Evolutionary conservation across 495 filamentous ascomycete genomes (phyloP).

Genomic region (Aspergillus incahuasiensis): DNA sequence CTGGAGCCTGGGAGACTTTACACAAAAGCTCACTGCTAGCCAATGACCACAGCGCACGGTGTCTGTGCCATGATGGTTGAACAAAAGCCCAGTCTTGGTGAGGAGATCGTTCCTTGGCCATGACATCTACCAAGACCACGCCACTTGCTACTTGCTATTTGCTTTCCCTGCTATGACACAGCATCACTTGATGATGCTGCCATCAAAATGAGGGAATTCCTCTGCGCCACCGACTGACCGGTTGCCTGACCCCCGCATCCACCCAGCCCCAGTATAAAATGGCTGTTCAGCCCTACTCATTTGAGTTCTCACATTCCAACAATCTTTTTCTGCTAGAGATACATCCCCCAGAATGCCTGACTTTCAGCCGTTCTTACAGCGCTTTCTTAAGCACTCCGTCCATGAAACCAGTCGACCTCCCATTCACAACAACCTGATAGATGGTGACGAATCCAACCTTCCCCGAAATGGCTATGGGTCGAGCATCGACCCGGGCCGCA

Average conservation of each 20-base stretch:
- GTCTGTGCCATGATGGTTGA: background rate
- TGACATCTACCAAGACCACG: background rate
- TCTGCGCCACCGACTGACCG: background rate
- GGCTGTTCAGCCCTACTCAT: background rate
- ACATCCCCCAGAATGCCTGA: background rate
- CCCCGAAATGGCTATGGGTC: background rate
- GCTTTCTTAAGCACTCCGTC: background rate
- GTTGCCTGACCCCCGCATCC: background rate
- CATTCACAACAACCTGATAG: background rate
- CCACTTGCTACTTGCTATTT: background rate
- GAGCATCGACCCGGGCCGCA: background rate
- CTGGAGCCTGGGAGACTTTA: background rate
- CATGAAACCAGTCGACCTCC: background rate
- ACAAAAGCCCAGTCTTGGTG: background rate
- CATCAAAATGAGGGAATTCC: background rate
- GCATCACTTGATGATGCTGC: background rate
- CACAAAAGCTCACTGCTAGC: background rate
- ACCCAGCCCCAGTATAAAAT: background rate
- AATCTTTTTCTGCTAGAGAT: too few relatives aligned
- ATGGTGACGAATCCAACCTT: background rate
- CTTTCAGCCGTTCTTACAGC: background rate
- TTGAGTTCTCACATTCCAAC: too few relatives aligned
- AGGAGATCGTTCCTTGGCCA: background rate
- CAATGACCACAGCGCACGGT: background rate
- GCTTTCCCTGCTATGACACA: background rate